Evolutionary conservation across 768 basidiomycete genomes (phyloP).

Genomic region (Strobilomyces dryophilus): DNA sequence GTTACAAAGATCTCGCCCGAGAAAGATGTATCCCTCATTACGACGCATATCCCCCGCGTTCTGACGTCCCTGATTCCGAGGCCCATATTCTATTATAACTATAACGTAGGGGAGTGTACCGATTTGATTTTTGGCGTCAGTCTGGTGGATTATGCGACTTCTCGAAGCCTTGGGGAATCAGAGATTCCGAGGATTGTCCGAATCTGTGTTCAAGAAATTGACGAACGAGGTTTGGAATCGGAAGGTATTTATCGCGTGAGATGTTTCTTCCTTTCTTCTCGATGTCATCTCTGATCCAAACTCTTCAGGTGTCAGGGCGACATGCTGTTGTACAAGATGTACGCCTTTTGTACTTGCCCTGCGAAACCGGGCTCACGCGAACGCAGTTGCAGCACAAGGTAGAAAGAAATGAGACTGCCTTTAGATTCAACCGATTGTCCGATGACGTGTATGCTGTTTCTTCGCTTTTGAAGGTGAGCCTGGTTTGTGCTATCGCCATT

Average conservation of each 20-base stretch:
- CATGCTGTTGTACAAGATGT: conserved; percentile 84
- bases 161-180: conserved; percentile 66
- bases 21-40: conserved; percentile 59
- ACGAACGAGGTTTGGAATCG: conserved; percentile 68
- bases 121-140: conserved; percentile 89
- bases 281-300: conserved; percentile 2
- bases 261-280: not conserved
- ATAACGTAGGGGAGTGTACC: conserved; percentile 76
- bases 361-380: conserved; percentile 2
- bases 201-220: conserved; percentile 80
- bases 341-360: conserved; percentile 15
- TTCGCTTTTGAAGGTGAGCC: conserved; percentile 73
- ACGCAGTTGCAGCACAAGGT: conserved; percentile 78
- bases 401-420: conserved; percentile 75
- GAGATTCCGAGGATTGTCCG: conserved; percentile 76
- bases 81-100: conserved; percentile 72
- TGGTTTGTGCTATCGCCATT: not conserved
- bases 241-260: conserved; percentile 81
- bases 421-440: conserved; percentile 61
- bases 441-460: conserved; percentile 85
- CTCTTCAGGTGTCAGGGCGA: conserved; percentile 68
- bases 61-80: conserved; percentile 65
- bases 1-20: conserved; percentile 68
- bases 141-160: conserved; percentile 84
- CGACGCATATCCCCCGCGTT: conserved; percentile 54